Evolutionary conservation across 495 filamentous ascomycete genomes (phyloP), one percentile per base, ranked within the genome.

Genomic region (Podospora comata): DNA sequence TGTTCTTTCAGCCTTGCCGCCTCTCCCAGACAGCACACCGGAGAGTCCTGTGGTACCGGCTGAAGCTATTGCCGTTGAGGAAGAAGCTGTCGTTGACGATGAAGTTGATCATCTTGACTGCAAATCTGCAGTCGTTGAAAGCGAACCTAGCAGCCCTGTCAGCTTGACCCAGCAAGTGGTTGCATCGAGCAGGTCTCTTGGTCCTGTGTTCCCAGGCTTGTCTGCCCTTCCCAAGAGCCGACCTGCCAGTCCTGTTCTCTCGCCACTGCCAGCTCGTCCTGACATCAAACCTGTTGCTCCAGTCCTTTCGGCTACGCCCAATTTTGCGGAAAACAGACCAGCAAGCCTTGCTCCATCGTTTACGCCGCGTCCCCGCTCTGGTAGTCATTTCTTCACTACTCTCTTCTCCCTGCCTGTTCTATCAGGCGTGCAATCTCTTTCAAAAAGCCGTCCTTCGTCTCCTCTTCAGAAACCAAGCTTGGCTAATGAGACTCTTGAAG

Each of bases 1-100:
- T 4, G 56, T 6, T 20, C 19, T 23, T 59, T 20, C 19, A 27
- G 32, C 27, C 28, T 63, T 63, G 61, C 61, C 61, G 5, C 5
- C 61, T 39, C 61, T 63, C 18, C 61, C 61, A 20, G 61, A 39
- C 19, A 63, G 61, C 32, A 28, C 28, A 4, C 61, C 61, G 7
- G 30, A 39, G 55, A 20, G 55, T 20, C 23, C n/a, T 1, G 55
- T 23, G 20, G 55, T 20, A 15, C 6, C 55, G n/a, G 55, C 55
- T 11, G 9, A 58, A 26, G n/a, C n/a, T 58, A n/a, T 11, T 58
- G 5, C n/a, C 26, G 5, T 7, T 20, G 4, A 58, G n/a, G 23
- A 20, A 15, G 55, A 58, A 19, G n/a, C 30, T 32, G 23, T 26
- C 0, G 5, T 7, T 20, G n/a, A 58, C 5, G 23, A 20, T 58